Conservation (phyloP, 2,329 filamentous ascomycete genomes). For the Xylariales sp. region DNA sequence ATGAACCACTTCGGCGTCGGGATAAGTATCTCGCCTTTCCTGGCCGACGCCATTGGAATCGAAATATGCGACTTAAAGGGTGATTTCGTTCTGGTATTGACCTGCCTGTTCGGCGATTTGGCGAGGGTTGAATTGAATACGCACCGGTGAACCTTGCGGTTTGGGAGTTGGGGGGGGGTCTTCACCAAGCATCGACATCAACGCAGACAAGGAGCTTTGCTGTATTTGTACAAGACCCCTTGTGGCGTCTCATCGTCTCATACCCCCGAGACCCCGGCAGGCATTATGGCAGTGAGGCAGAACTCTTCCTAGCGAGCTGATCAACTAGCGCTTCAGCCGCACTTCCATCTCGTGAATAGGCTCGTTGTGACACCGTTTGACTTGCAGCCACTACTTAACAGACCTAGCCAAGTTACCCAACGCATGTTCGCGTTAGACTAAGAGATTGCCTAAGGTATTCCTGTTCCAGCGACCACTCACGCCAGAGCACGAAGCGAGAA, state of each 20-base stretch:
- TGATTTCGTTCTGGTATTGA: background rate
- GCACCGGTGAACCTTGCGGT: background rate
- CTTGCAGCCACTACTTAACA: slow-evolving; percentile 11
- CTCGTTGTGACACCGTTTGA: background rate
- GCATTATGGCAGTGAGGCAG: background rate
- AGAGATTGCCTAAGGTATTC: slow-evolving; percentile 19
- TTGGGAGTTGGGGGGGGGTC: background rate
- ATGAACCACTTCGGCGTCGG: slow-evolving; percentile 58
- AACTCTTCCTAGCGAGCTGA: slow-evolving; percentile 25
- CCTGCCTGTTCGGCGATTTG: background rate
- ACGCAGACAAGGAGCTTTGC: slow-evolving; percentile 3
- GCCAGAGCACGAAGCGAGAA: slow-evolving; percentile 29
- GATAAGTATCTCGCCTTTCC: slow-evolving; percentile 51
- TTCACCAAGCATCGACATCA: background rate
- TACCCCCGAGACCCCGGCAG: background rate
- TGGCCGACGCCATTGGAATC: slow-evolving; percentile 41
- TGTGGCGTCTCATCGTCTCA: background rate
- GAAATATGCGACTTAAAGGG: background rate
- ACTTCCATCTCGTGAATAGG: slow-evolving; percentile 23
- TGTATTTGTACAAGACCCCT: slow-evolving; percentile 26
- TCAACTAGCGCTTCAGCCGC: slow-evolving; percentile 37
- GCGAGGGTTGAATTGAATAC: background rate
- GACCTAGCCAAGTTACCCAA: slow-evolving; percentile 10
- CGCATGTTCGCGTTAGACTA: background rate
- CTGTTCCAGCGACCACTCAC: slow-evolving; percentile 22